phyloP scores from a whole-genome alignment of 768 basidiomycete species.

The Dendrothele bispora region DNA sequence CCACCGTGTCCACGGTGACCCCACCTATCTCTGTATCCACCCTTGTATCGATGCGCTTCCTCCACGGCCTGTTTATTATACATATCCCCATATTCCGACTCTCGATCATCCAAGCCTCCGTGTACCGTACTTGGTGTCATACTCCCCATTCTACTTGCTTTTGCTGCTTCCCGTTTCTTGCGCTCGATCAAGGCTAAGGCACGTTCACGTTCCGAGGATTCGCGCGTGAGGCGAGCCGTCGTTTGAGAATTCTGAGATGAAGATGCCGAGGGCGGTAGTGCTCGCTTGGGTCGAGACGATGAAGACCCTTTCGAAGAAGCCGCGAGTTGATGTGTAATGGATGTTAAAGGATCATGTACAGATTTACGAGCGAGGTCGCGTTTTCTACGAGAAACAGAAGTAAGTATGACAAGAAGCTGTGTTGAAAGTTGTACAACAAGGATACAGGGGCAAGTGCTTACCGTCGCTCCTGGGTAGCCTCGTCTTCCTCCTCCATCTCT shows the following conservation, averaged over 20 bases:
- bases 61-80: slow-evolving; percentile 72
- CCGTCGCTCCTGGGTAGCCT: slow-evolving; percentile 45
- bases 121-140: slow-evolving; percentile 73
- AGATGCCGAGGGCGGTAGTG: slow-evolving; percentile 14
- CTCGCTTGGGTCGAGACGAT: slow-evolving; percentile 21
- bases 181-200: slow-evolving; percentile 70
- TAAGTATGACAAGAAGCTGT: no score
- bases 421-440: not conserved
- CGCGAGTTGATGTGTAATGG: slow-evolving; percentile 67
- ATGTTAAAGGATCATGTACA: slow-evolving; percentile 69
- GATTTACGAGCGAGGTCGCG: slow-evolving; percentile 66
- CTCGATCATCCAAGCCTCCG: slow-evolving; percentile 40
- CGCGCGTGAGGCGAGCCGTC: slow-evolving; percentile 63
- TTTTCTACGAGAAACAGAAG: slow-evolving; percentile 38
- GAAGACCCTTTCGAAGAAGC: slow-evolving; percentile 32
- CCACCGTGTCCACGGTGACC: no score
- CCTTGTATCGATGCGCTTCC: slow-evolving; percentile 72
- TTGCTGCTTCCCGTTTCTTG: slow-evolving; percentile 63
- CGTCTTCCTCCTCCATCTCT: slow-evolving; percentile 25
- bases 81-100: slow-evolving; percentile 62
- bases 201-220: slow-evolving; percentile 73
- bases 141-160: no score
- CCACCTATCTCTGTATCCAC: no score
- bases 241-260: slow-evolving; percentile 41
- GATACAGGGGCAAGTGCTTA: slow-evolving; percentile 16